A percentile compares a stretch with the other conserved stretches of the same genome.
These are phyloP conservation scores for Pleurotus cornucopiae DNA, from an alignment of 768 basidiomycete genomes.

Conservation along the genomic window DNA sequence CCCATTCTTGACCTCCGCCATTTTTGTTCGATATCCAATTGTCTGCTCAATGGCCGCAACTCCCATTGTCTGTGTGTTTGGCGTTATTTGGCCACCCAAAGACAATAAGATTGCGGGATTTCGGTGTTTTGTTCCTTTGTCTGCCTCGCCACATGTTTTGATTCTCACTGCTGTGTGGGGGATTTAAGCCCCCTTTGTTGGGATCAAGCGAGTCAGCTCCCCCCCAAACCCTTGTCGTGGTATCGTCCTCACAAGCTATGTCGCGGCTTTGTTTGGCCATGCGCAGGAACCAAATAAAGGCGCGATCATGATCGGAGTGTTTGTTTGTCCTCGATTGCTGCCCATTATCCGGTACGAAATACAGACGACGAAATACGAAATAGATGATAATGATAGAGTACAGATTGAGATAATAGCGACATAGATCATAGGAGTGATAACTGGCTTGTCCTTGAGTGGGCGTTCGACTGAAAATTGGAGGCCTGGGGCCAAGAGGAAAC, in stretches of 20 bases:
- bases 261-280: no score
- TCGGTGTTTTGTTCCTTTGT: conserved; percentile 3
- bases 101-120: conserved; percentile 1
- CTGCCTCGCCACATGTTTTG: neutral
- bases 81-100: neutral
- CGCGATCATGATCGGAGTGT: no score
- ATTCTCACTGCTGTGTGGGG: no score
- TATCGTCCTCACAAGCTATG: no score
- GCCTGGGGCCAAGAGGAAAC: conserved; percentile 2
- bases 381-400: no score
- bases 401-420: neutral
- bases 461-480: neutral
- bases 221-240: no score
- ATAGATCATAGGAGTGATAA: neutral
- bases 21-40: conserved; percentile 9
- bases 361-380: no score
- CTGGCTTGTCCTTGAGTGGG: neutral
- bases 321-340: no score
- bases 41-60: conserved; percentile 1
- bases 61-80: conserved; percentile 7
- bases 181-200: no score
- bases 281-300: no score
- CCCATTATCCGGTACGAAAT: no score
- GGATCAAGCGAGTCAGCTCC: no score
- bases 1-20: neutral